A percentile compares a stretch with the other conserved stretches of the same genome.
These are phyloP conservation scores for Puccinia novopanici DNA, from an alignment of 1,284 basidiomycete species.

Conservation along the genomic window DNA sequence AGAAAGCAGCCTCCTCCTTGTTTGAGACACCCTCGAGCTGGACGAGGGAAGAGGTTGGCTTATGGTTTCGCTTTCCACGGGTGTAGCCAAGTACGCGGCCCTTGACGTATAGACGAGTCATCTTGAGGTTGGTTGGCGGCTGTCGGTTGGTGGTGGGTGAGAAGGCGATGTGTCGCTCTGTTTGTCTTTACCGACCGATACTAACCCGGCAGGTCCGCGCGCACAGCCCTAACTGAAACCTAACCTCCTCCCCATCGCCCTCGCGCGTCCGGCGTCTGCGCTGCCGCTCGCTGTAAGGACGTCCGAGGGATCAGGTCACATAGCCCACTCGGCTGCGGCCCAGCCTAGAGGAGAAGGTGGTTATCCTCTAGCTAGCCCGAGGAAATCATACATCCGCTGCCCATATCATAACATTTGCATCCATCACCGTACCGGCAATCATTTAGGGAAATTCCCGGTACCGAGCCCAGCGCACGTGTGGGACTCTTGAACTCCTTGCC, in stretches of 20 bases:
- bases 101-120: conserved; percentile 50
- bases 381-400: no score
- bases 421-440: no score
- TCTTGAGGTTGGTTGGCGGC: conserved; percentile 32
- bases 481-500: no score
- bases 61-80: conserved; percentile 48
- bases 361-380: no score
- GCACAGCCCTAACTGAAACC: conserved; percentile 10
- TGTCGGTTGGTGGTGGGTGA: background rate
- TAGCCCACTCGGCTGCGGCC: no score
- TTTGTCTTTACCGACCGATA: background rate
- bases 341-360: no score
- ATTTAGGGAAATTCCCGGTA: no score
- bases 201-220: background rate
- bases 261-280: background rate
- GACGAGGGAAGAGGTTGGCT: conserved; percentile 44
- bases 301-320: no score
- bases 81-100: conserved; percentile 48
- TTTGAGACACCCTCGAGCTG: conserved; percentile 45
- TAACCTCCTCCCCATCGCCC: background rate
- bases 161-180: background rate
- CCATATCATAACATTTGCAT: no score
- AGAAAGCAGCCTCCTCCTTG: conserved; percentile 45
- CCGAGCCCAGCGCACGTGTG: no score
- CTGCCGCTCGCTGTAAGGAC: no score